Evolutionary conservation across 805 yeast species (phyloP), one percentile per base, ranked within the genome.

Genomic region (Ogataea trehalophila): DNA sequence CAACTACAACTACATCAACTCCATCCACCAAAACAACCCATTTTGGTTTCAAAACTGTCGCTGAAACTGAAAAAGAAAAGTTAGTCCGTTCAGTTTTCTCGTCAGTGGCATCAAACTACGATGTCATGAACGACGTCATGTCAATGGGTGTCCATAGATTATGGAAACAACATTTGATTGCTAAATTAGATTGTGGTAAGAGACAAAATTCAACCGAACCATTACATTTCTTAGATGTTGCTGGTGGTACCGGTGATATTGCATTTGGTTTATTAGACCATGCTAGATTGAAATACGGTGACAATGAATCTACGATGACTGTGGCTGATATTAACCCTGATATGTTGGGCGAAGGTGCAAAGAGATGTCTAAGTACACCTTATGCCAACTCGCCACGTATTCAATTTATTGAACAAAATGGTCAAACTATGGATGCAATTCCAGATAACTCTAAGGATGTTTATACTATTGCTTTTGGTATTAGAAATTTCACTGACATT

Each of bases 191-290:
- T 63, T 95, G 97, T 39, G 99, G 99, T 33, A 81, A 81, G 73
- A 79, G 98, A 62, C 92, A 96, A 5, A 95, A 92, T 41, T 65
- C 71, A 14, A 54, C 54, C n/a, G 79, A 83, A 54, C 96, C 97
- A 4, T 72, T 94, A 58, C 80, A 83, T 49, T 92, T 94, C 61
- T 75, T 94, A 53, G 99, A 94, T 67, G 98, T 94, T 48, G 99
- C 99, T 26, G 99, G 99, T 50, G 99, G 99, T 22, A 89, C 98
- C 11, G 99, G 99, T 41, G 99, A 94, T 63, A 92, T 94, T 68
- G 99, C 99, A 1, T 89, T 89, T 69, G 95, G 99, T 2, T 76
- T 94, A 53, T 73, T 94, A 52, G 96, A 90, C 60, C 96, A 94
- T 68, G 98, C 98, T 9, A 82, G 84, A 53, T 68, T 73, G 37